Evolutionary conservation across 1,139 yeast genomes (phyloP).

Genomic region (Diutina rugosa): DNA sequence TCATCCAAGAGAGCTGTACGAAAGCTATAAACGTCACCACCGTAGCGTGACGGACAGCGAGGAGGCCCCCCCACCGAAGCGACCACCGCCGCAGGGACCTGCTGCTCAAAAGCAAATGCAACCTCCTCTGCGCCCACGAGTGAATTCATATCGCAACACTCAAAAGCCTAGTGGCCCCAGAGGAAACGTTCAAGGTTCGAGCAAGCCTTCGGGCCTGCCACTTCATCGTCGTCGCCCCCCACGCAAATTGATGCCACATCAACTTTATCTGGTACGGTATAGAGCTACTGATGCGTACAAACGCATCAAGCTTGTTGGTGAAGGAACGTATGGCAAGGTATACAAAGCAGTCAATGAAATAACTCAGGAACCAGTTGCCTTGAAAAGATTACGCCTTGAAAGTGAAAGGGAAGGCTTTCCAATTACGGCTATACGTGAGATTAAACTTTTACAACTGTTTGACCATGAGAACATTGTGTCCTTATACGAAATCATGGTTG

Average conservation of each 20-base stretch:
- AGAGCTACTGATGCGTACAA: slow-evolving; percentile 19
- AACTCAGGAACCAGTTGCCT: slow-evolving; percentile 68
- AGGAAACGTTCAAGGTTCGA: neutral
- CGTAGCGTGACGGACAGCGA: neutral
- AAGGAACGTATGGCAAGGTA: slow-evolving; percentile 38
- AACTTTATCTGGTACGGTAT: slow-evolving; percentile 20
- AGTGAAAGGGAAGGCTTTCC: slow-evolving; percentile 92
- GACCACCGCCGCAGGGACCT: neutral
- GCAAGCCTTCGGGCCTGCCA: neutral
- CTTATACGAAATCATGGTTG: slow-evolving; percentile 82
- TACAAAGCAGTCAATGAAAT: slow-evolving; percentile 49
- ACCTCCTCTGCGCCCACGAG: neutral
- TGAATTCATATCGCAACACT: neutral
- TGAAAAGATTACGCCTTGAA: slow-evolving; percentile 74
- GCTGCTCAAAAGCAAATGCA: neutral
- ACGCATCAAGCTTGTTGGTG: slow-evolving; percentile 34
- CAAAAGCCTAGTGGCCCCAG: neutral
- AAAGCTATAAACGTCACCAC: neutral
- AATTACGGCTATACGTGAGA: slow-evolving; percentile 88
- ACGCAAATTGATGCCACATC: slow-evolving; percentile 10
- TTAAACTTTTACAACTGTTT: slow-evolving; percentile 75
- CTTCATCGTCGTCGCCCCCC: neutral
- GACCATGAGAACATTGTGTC: slow-evolving; percentile 76
- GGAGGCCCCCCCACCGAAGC: neutral
- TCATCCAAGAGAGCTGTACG: neutral